These are phyloP conservation scores for Colletotrichum noveboracense DNA, from an alignment of 2,329 filamentous ascomycete species.

Conservation along the genomic window DNA sequence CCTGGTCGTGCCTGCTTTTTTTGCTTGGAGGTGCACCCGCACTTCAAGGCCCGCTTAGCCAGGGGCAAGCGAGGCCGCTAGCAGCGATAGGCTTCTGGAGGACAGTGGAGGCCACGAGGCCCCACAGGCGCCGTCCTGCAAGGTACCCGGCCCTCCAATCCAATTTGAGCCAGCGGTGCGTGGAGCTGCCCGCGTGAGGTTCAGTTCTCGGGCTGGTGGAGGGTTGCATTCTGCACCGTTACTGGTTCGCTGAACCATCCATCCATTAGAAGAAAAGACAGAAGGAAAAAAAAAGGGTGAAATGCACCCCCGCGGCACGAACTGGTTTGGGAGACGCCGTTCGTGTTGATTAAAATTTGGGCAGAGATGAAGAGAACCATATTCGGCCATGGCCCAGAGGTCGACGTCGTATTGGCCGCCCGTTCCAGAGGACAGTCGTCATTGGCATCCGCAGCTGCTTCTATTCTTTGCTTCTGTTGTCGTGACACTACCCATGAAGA, in stretches of 20 bases:
- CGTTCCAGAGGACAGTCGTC: background rate
- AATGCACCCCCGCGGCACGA: background rate
- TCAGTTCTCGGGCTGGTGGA: background rate
- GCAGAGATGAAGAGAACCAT: constrained; percentile 8
- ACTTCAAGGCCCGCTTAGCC: background rate
- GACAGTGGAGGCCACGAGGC: constrained; percentile 7
- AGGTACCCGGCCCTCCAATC: constrained; percentile 21
- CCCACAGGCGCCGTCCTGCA: constrained; percentile 8
- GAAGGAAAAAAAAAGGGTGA: background rate
- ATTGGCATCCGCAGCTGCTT: background rate
- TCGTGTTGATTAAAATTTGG: constrained; percentile 10
- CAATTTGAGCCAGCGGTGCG: background rate
- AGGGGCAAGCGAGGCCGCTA: constrained; percentile 11
- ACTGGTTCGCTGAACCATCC: background rate
- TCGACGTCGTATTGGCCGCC: constrained; percentile 1
- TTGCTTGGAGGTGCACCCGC: background rate
- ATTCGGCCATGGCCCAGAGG: background rate
- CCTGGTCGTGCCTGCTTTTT: background rate
- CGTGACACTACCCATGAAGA: background rate
- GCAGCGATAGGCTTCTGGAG: constrained; percentile 18
- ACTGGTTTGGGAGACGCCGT: constrained; percentile 10
- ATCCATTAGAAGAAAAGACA: background rate
- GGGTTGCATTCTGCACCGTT: background rate
- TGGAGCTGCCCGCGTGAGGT: background rate
- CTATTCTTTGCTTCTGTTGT: background rate